These are phyloP conservation scores for Arachis stenosperma DNA, from an alignment of 306 rosid species.

Conservation along the genomic window DNA sequence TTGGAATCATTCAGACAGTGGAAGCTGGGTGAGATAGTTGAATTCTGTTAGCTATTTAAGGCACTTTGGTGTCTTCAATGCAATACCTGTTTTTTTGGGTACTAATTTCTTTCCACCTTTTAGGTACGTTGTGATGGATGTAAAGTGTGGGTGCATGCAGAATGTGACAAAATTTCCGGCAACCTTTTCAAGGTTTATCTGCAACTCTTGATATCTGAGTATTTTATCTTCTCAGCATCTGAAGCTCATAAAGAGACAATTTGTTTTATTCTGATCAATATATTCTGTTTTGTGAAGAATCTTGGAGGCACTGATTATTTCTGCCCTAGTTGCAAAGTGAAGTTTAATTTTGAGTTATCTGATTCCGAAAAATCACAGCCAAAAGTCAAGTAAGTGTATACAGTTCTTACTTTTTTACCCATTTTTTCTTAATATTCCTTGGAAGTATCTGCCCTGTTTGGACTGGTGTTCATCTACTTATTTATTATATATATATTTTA, in stretches of 20 bases:
- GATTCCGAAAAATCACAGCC: constrained; percentile 83
- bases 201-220: constrained; percentile 25
- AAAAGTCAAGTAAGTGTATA: constrained; percentile 74
- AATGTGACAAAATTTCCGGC: constrained; percentile 88
- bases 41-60: constrained; percentile 10
- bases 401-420: constrained; percentile 1
- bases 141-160: constrained; percentile 99
- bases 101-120: constrained; percentile 14
- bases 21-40: constrained; percentile 90
- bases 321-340: constrained; percentile 99
- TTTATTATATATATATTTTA: constrained; percentile 4
- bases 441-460: background rate
- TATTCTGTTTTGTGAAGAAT: constrained; percentile 56
- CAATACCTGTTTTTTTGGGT: constrained; percentile 21
- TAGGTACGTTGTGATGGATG: constrained; percentile 99
- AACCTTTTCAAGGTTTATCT: constrained; percentile 76
- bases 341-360: constrained; percentile 92
- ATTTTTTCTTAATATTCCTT: constrained; percentile 1
- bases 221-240: constrained; percentile 33
- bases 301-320: constrained; percentile 91
- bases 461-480: constrained; percentile 10
- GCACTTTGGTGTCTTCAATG: constrained; percentile 23
- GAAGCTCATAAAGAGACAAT: constrained; percentile 31
- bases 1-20: constrained; percentile 93
- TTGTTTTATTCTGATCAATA: constrained; percentile 42